These are phyloP conservation scores for Sporisorium reilianum DNA, from an alignment of 1,284 basidiomycete species.

Conservation along the genomic window DNA sequence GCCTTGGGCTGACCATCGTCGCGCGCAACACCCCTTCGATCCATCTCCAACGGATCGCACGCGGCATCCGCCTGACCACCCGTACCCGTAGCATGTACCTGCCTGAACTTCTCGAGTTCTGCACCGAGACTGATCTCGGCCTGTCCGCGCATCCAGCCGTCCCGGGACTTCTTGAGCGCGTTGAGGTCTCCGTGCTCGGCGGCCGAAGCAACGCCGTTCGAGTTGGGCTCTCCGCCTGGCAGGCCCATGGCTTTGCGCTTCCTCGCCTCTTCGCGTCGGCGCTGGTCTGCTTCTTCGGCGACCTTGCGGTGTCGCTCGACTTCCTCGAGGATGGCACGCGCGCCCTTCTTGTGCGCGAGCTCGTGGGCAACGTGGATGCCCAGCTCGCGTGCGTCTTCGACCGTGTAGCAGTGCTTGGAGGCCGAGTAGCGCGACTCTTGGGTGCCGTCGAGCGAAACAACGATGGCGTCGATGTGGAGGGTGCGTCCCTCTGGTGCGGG, in stretches of 20 bases:
- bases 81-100: constrained; percentile 18
- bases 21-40: constrained; percentile 59
- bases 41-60: constrained; percentile 53
- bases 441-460: constrained; percentile 67
- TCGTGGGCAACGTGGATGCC: constrained; percentile 60
- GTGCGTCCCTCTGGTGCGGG: constrained; percentile 50
- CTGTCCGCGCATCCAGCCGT: constrained; percentile 47
- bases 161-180: constrained; percentile 33
- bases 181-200: constrained; percentile 42
- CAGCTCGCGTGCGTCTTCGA: constrained; percentile 58
- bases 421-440: constrained; percentile 50
- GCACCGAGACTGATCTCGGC: constrained; percentile 34
- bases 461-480: constrained; percentile 61
- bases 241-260: constrained; percentile 42
- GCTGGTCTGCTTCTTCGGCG: constrained; percentile 63
- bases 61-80: constrained; percentile 24
- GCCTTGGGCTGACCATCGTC: constrained; percentile 67
- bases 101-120: constrained; percentile 26
- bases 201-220: constrained; percentile 28
- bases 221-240: constrained; percentile 34
- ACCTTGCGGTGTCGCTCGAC: constrained; percentile 67
- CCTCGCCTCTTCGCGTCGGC: constrained; percentile 49
- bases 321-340: constrained; percentile 63
- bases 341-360: constrained; percentile 59
- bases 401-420: constrained; percentile 39